Evolutionary conservation across 2,329 filamentous ascomycete genomes (phyloP).

Genomic region (Hortaea werneckii): DNA sequence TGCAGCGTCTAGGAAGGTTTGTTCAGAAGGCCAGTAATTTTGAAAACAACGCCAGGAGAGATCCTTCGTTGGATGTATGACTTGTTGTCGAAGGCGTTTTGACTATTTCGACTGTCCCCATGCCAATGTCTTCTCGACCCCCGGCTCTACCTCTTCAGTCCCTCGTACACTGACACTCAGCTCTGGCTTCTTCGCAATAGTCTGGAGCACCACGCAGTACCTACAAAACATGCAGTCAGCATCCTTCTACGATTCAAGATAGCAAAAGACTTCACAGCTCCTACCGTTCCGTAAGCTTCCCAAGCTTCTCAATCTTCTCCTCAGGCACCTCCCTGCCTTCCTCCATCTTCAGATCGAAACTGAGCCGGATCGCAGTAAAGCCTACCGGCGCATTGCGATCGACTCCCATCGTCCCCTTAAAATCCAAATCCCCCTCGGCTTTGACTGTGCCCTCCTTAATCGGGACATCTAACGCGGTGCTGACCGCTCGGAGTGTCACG

Average conservation of each 20-base stretch:
- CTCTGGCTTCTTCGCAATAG: slow-evolving; percentile 28
- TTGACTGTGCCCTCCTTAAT: slow-evolving; percentile 33
- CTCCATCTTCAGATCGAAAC: slow-evolving; percentile 33
- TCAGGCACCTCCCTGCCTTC: slow-evolving; percentile 29
- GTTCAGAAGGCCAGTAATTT: too few relatives aligned
- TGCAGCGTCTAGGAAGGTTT: too few relatives aligned
- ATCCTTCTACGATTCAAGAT: not conserved
- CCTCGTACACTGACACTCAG: slow-evolving; percentile 25
- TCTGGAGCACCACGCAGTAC: slow-evolving; percentile 39
- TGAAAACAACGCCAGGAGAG: too few relatives aligned
- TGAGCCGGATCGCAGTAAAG: slow-evolving; percentile 36
- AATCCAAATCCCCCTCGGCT: slow-evolving; percentile 41
- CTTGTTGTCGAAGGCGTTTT: too few relatives aligned
- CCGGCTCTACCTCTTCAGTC: slow-evolving; percentile 17
- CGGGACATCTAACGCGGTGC: slow-evolving; percentile 37
- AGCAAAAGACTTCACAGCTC: too few relatives aligned
- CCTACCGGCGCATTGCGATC: slow-evolving; percentile 38
- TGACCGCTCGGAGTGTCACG: slow-evolving; percentile 42
- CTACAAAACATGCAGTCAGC: not conserved
- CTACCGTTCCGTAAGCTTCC: slow-evolving; percentile 37
- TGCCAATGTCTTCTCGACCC: slow-evolving; percentile 17
- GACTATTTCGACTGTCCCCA: slow-evolving; percentile 13
- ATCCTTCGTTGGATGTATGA: too few relatives aligned
- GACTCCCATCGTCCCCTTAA: slow-evolving; percentile 40
- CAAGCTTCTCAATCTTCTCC: slow-evolving; percentile 35